phyloP scores from a whole-genome alignment of 2,329 filamentous ascomycete species.

The Hymenoscyphus salicellus region DNA sequence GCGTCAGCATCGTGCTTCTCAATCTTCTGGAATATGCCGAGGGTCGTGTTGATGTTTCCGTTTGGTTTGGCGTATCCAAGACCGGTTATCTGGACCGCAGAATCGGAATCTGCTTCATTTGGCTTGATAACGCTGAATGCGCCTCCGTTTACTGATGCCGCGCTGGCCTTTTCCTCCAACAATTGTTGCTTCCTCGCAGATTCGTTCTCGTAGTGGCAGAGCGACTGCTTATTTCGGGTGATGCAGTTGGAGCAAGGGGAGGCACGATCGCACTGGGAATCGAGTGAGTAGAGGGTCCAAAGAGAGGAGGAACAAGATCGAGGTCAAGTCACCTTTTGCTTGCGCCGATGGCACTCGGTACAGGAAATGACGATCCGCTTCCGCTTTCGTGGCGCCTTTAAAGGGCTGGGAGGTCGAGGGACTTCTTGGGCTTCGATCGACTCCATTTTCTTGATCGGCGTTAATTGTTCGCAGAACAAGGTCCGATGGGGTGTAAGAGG shows the following conservation, averaged over 20 bases:
- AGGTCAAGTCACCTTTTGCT: slow-evolving; percentile 37
- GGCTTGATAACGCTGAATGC: slow-evolving; percentile 22
- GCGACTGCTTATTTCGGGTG: slow-evolving; percentile 52
- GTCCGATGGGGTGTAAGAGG: not conserved
- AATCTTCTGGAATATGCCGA: slow-evolving; percentile 55
- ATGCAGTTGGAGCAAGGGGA: slow-evolving; percentile 59
- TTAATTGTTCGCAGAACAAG: slow-evolving; percentile 2
- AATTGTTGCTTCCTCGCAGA: slow-evolving; percentile 33
- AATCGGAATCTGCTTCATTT: slow-evolving; percentile 24
- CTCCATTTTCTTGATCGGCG: slow-evolving; percentile 10
- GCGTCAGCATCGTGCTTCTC: slow-evolving; percentile 44
- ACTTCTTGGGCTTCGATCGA: slow-evolving; percentile 9
- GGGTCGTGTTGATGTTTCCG: slow-evolving; percentile 50
- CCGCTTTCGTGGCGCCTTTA: slow-evolving; percentile 46
- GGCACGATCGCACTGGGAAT: slow-evolving; percentile 54
- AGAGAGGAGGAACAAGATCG: slow-evolving; percentile 10
- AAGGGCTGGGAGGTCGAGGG: slow-evolving; percentile 17
- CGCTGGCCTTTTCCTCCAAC: slow-evolving; percentile 26
- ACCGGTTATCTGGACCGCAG: slow-evolving; percentile 30
- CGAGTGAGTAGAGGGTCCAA: not conserved
- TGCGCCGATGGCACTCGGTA: slow-evolving; percentile 62
- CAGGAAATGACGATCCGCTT: slow-evolving; percentile 61
- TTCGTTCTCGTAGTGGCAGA: slow-evolving; percentile 55
- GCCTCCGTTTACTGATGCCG: slow-evolving; percentile 21
- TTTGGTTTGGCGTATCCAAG: slow-evolving; percentile 53